A percentile compares a stretch with the other conserved stretches of the same genome.
phyloP scores from a whole-genome alignment of 768 basidiomycete genomes.

The Tulasnella calospora region DNA sequence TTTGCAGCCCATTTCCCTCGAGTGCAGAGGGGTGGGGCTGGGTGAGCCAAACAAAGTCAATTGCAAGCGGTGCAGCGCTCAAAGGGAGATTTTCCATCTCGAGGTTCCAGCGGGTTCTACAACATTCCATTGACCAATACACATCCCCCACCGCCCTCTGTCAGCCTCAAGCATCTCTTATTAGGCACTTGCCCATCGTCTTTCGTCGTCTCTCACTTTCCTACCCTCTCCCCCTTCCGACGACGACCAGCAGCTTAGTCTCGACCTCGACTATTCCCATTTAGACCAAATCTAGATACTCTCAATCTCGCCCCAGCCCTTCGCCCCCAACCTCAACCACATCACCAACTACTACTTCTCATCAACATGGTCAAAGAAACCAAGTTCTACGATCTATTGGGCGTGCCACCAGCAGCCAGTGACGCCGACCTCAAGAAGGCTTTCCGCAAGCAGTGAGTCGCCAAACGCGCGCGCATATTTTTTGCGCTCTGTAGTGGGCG shows the following conservation, averaged over 20 bases:
- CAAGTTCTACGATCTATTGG: constrained; percentile 90
- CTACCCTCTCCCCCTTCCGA: not conserved
- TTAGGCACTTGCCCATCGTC: not conserved
- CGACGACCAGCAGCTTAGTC: not conserved
- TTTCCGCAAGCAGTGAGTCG: constrained; percentile 79
- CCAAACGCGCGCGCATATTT: not conserved
- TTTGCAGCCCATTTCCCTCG: no score
- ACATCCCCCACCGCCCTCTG: not conserved
- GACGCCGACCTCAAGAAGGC: constrained; percentile 91
- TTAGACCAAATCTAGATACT: constrained; percentile 14
- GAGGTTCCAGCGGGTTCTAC: constrained; percentile 1
- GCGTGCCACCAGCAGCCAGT: constrained; percentile 70
- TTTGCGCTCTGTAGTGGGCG: no score
- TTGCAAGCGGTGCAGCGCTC: not conserved
- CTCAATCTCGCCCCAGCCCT: not conserved
- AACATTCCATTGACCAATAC: not conserved
- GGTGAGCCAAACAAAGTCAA: not conserved
- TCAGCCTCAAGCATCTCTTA: not conserved
- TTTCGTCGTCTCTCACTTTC: not conserved
- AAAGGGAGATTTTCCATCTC: not conserved
- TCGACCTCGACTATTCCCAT: constrained; percentile 2
- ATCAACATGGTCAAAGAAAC: constrained; percentile 58
- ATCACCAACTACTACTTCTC: not conserved
- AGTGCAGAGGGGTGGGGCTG: not conserved
- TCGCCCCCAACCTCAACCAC: not conserved